A percentile compares a stretch with the other conserved stretches of the same genome.
phyloP scores from a whole-genome alignment of 1,284 basidiomycete species.

The Garcileccinum viscosum region DNA sequence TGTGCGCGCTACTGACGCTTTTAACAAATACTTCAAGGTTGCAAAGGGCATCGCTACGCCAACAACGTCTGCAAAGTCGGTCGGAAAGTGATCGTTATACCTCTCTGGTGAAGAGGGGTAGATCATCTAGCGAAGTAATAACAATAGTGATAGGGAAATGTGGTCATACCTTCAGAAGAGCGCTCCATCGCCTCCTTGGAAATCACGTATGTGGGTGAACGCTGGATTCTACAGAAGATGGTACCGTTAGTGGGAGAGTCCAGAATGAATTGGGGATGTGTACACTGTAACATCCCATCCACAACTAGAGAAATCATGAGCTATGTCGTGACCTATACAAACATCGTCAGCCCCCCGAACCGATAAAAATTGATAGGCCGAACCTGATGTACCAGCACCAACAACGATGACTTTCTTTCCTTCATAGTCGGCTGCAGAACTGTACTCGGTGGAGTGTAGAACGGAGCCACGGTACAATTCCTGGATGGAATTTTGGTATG shows the following conservation, averaged over 20 bases:
- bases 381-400: constrained; percentile 33
- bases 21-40: constrained; percentile 21
- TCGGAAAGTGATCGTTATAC: constrained; percentile 34
- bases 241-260: not conserved
- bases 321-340: constrained; percentile 36
- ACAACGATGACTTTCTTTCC: constrained; percentile 30
- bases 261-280: not conserved
- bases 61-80: constrained; percentile 34
- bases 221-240: constrained; percentile 28
- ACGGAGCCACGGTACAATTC: constrained; percentile 26
- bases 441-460: constrained; percentile 47
- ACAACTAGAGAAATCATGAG: constrained; percentile 27
- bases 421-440: constrained; percentile 36
- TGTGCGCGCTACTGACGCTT: not conserved
- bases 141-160: not conserved
- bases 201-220: constrained; percentile 6
- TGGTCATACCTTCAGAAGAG: constrained; percentile 21
- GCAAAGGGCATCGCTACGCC: constrained; percentile 25
- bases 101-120: constrained; percentile 15
- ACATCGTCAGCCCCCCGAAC: not conserved
- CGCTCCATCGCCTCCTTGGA: constrained; percentile 19
- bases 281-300: constrained; percentile 34
- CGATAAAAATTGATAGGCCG: not conserved
- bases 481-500: constrained; percentile 10
- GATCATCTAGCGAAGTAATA: not conserved